phyloP scores from a whole-genome alignment of 2,329 filamentous ascomycete species.

The Thielaviopsis populi region DNA sequence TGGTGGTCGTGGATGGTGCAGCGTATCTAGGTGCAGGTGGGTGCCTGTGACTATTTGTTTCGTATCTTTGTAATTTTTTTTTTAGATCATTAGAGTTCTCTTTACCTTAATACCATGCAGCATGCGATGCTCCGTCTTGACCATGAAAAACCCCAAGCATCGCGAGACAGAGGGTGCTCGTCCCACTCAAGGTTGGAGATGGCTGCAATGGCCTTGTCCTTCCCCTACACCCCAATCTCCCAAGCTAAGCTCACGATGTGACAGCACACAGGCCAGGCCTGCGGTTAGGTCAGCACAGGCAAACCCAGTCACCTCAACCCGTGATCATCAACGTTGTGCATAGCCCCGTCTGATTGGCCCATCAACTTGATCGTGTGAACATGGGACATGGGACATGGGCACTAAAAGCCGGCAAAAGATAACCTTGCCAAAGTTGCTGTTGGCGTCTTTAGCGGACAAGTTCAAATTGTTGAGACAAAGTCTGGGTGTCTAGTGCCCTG shows the following conservation, averaged over 20 bases:
- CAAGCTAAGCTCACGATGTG: too few relatives aligned
- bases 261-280: too few relatives aligned
- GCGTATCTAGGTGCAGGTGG: slow-evolving; percentile 32
- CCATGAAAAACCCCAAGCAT: neutral
- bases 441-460: neutral
- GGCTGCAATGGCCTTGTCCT: neutral
- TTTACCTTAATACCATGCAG: neutral
- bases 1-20: slow-evolving; percentile 89
- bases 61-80: neutral
- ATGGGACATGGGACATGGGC: neutral
- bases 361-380: neutral
- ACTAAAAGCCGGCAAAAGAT: neutral
- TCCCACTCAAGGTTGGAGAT: neutral
- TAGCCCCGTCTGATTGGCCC: neutral
- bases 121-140: neutral
- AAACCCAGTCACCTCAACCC: neutral
- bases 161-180: too few relatives aligned
- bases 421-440: neutral
- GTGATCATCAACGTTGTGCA: neutral
- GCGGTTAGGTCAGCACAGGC: too few relatives aligned
- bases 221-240: neutral
- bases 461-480: neutral
- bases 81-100: neutral
- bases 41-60: neutral
- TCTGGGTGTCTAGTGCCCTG: neutral